phyloP scores from a whole-genome alignment of 805 yeast genomes.

The Candida ponderosae region DNA sequence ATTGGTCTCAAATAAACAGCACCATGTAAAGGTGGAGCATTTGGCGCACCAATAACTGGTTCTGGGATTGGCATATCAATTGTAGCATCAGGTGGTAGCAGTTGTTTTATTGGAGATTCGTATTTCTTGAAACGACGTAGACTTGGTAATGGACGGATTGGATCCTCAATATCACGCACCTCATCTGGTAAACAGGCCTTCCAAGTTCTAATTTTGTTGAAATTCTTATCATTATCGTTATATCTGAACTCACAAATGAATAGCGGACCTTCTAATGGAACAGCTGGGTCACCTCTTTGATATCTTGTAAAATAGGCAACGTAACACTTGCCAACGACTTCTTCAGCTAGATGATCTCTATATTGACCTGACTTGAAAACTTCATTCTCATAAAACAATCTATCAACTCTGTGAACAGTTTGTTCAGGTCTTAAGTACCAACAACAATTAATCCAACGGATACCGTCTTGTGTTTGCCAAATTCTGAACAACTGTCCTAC shows the following conservation, averaged over 20 bases:
- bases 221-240: constrained; percentile 82
- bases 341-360: constrained; percentile 85
- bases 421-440: constrained; percentile 98
- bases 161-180: constrained; percentile 77
- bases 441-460: constrained; percentile 86
- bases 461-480: constrained; percentile 82
- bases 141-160: constrained; percentile 61
- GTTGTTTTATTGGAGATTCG: constrained; percentile 77
- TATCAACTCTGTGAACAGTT: constrained; percentile 88
- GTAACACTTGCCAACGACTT: constrained; percentile 87
- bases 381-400: constrained; percentile 87
- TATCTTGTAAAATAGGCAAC: constrained; percentile 91
- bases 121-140: constrained; percentile 64
- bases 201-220: constrained; percentile 96
- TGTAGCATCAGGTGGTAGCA: constrained; percentile 69
- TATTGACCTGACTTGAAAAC: constrained; percentile 96
- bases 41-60: constrained; percentile 71
- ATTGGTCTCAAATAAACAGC: constrained; percentile 78
- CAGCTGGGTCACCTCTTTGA: constrained; percentile 89
- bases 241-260: constrained; percentile 94
- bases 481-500: constrained; percentile 90
- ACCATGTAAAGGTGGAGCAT: constrained; percentile 93
- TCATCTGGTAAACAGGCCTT: constrained; percentile 98
- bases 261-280: constrained; percentile 72
- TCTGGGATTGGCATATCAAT: constrained; percentile 72